Evolutionary conservation across 2,329 filamentous ascomycete species (phyloP).

Genomic region (Claviceps sp.): DNA sequence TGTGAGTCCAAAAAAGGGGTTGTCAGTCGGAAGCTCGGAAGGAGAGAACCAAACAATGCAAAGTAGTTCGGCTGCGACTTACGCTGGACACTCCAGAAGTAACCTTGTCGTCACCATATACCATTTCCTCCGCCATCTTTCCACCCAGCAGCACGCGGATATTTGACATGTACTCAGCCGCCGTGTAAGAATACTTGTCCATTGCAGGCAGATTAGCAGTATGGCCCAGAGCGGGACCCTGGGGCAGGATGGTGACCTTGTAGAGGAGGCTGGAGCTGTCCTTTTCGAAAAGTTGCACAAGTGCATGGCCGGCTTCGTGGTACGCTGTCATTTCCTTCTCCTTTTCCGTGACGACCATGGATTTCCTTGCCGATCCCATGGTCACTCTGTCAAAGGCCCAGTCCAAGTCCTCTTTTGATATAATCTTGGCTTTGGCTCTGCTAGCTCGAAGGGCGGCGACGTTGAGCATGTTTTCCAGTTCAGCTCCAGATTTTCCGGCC

Average conservation of each 20-base stretch:
- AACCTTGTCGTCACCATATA: constrained; percentile 83
- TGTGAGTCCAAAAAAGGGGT: constrained; percentile 18
- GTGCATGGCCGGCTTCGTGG: constrained; percentile 88
- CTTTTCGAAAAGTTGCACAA: constrained; percentile 70
- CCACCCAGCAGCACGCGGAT: constrained; percentile 77
- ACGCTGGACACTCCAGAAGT: constrained; percentile 76
- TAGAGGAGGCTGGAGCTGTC: constrained; percentile 68
- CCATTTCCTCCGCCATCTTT: constrained; percentile 80
- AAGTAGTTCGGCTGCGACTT: constrained; percentile 21
- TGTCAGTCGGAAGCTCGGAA: constrained; percentile 13
- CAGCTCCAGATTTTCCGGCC: constrained; percentile 84
- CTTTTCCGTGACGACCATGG: constrained; percentile 78
- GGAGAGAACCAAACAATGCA: background rate
- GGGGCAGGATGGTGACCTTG: constrained; percentile 93
- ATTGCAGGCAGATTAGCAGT: constrained; percentile 82
- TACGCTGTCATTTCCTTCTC: constrained; percentile 95
- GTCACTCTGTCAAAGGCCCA: constrained; percentile 98
- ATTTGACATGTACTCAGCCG: constrained; percentile 65
- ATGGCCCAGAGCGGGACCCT: constrained; percentile 73
- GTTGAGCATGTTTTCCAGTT: constrained; percentile 93
- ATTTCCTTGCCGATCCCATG: constrained; percentile 88
- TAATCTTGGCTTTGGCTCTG: constrained; percentile 62
- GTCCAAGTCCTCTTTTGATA: constrained; percentile 72
- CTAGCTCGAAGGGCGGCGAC: constrained; percentile 92
- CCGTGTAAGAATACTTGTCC: constrained; percentile 83